Percentiles rank a stretch among this genome's conserved stretches.
Evolutionary conservation across 345 rosid species (phyloP).

Genomic region (Eucalyptus shirleyi): DNA sequence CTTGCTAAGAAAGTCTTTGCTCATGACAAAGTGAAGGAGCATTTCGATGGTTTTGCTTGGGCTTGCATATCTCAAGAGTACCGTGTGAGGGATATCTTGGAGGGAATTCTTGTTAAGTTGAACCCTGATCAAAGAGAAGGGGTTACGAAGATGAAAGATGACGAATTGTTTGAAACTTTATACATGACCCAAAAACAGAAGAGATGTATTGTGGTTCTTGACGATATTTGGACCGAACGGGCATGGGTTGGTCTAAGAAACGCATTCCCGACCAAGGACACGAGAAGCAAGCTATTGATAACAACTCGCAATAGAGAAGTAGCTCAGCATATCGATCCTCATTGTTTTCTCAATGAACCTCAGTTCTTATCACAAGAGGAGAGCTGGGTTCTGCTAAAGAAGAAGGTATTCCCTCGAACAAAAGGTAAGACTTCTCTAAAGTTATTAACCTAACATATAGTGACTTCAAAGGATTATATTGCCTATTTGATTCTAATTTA

Average conservation of each 20-base stretch:
- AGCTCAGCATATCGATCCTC: not conserved
- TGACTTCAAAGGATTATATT: not conserved
- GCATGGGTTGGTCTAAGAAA: conserved; percentile 15
- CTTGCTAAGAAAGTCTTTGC: too few relatives aligned
- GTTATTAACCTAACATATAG: not conserved
- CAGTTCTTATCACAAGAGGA: too few relatives aligned
- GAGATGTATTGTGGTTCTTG: conserved; percentile 7
- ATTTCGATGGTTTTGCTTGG: too few relatives aligned
- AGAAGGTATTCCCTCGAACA: conserved; percentile 12
- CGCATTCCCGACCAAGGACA: conserved; percentile 1
- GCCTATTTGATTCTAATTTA: not conserved
- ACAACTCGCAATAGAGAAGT: conserved; percentile 28
- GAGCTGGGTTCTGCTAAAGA: not conserved
- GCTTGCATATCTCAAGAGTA: too few relatives aligned
- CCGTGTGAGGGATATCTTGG: too few relatives aligned
- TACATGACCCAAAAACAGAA: too few relatives aligned
- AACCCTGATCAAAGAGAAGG: too few relatives aligned
- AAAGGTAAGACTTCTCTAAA: conserved; percentile 1
- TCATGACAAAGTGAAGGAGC: too few relatives aligned
- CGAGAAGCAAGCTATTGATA: conserved; percentile 21
- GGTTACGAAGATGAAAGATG: too few relatives aligned
- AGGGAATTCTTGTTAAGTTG: too few relatives aligned
- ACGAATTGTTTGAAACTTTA: too few relatives aligned
- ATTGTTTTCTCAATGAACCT: too few relatives aligned
- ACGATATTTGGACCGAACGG: not conserved